Percentiles rank a stretch among this genome's conserved stretches.
Evolutionary conservation across 306 rosid species (phyloP).

Genomic region (Trifolium fragiferum): DNA sequence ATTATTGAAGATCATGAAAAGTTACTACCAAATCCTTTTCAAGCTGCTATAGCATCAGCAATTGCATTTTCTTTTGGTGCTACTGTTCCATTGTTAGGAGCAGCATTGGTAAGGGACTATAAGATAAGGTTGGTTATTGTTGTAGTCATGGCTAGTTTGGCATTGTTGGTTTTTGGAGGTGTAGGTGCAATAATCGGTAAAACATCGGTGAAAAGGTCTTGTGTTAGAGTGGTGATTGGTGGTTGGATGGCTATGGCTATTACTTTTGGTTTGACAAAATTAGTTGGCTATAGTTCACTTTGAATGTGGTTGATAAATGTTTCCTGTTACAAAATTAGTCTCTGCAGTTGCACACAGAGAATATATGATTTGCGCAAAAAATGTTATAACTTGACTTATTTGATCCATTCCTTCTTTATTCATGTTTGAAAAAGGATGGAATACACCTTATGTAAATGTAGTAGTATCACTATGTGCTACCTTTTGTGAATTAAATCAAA

Average conservation of each 20-base stretch:
- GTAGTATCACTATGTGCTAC: no score
- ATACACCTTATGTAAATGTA: no score
- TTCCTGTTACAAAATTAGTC: not conserved
- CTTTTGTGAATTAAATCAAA: no score
- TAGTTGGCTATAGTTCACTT: slow-evolving; percentile 47
- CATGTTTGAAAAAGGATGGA: no score
- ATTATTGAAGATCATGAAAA: slow-evolving; percentile 37
- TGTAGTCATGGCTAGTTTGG: slow-evolving; percentile 49
- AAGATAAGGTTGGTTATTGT: slow-evolving; percentile 55
- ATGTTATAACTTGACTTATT: no score
- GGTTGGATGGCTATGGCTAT: slow-evolving; percentile 72
- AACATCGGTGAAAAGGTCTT: slow-evolving; percentile 47
- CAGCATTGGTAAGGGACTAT: slow-evolving; percentile 49
- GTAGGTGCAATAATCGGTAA: slow-evolving; percentile 53
- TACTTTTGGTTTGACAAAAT: slow-evolving; percentile 64
- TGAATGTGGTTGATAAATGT: slow-evolving; percentile 32
- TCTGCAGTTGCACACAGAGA: no score
- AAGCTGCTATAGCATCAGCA: slow-evolving; percentile 64
- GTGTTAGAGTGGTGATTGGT: slow-evolving; percentile 53
- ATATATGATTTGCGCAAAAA: no score
- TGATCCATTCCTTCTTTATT: no score
- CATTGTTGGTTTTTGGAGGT: slow-evolving; percentile 56
- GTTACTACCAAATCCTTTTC: slow-evolving; percentile 52
- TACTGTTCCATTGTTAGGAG: slow-evolving; percentile 55
- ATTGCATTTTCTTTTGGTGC: slow-evolving; percentile 65